Evolutionary conservation across 2,329 filamentous ascomycete species (phyloP).

Genomic region (Waltergamsia citrina): DNA sequence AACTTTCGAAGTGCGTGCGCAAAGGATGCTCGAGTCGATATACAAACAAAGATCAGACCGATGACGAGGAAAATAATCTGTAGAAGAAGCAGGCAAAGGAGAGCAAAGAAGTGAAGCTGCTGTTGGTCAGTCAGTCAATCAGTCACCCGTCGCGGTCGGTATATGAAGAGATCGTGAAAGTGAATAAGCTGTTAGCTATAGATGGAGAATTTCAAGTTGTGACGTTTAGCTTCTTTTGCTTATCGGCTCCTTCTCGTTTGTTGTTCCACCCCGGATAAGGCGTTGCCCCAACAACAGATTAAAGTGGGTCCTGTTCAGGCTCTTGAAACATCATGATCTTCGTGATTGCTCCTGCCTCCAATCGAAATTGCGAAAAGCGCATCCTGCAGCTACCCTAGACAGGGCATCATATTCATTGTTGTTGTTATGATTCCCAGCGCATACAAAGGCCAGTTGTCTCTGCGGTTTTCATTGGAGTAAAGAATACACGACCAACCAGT

Average conservation of each 20-base stretch:
- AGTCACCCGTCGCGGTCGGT: background rate
- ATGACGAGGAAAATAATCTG: conserved; percentile 1
- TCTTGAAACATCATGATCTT: no score
- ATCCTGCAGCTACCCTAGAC: no score
- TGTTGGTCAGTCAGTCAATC: background rate
- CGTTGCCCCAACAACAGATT: conserved; percentile 2
- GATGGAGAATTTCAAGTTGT: conserved; percentile 3
- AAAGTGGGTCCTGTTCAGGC: background rate
- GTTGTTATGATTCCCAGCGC: no score
- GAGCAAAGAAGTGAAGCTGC: background rate
- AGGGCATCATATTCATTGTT: no score
- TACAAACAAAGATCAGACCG: background rate
- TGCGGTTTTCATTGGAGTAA: no score
- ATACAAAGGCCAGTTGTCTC: no score
- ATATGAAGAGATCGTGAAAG: conserved; percentile 1
- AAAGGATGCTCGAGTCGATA: conserved; percentile 1
- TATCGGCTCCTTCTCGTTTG: conserved; percentile 6
- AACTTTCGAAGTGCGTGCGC: no score
- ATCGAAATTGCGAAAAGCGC: no score
- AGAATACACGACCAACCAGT: no score
- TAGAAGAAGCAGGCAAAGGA: no score
- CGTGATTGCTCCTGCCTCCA: no score
- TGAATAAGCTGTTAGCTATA: no score
- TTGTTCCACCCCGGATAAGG: conserved; percentile 4
- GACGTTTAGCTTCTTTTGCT: conserved; percentile 6